Percentiles rank a stretch among this genome's conserved stretches.
These are phyloP conservation scores for Xerocomellus intermedius DNA, from an alignment of 768 basidiomycete genomes.

Conservation along the genomic window DNA sequence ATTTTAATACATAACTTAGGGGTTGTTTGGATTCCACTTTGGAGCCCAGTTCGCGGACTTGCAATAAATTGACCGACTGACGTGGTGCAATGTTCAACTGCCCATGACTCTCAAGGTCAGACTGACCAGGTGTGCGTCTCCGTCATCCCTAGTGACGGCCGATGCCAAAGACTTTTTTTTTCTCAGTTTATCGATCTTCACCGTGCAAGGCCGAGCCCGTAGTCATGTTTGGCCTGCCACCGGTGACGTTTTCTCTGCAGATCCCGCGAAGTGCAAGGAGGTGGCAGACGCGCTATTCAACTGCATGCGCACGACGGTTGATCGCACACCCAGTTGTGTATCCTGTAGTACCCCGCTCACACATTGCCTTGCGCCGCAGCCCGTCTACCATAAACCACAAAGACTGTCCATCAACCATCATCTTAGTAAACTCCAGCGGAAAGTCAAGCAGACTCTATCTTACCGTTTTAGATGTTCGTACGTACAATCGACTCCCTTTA, in stretches of 20 bases:
- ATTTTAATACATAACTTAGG: too few species aligned
- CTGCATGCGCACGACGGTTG: slow-evolving; percentile 84
- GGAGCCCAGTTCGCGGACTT: slow-evolving; percentile 12
- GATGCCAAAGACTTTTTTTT: background rate
- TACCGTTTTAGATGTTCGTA: slow-evolving; percentile 17
- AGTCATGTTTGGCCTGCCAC: slow-evolving; percentile 74
- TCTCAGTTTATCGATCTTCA: slow-evolving; percentile 9
- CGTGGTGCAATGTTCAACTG: slow-evolving; percentile 68
- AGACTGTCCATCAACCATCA: slow-evolving; percentile 87
- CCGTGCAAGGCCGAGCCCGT: slow-evolving; percentile 52
- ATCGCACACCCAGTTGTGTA: slow-evolving; percentile 29
- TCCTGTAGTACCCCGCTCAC: slow-evolving; percentile 7
- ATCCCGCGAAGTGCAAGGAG: slow-evolving; percentile 49
- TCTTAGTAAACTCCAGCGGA: slow-evolving; percentile 75
- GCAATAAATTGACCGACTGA: background rate
- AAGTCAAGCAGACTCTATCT: slow-evolving; percentile 54
- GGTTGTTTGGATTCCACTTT: too few species aligned
- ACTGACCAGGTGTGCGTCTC: slow-evolving; percentile 66
- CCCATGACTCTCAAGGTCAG: slow-evolving; percentile 80
- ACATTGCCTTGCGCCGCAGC: slow-evolving; percentile 40
- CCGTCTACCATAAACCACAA: slow-evolving; percentile 62
- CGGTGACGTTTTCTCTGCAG: slow-evolving; percentile 54
- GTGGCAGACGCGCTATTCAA: slow-evolving; percentile 61
- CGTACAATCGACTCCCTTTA: too few species aligned
- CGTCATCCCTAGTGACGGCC: background rate